phyloP scores from a whole-genome alignment of 2,329 filamentous ascomycete species.

The Aspergillus proliferans region DNA sequence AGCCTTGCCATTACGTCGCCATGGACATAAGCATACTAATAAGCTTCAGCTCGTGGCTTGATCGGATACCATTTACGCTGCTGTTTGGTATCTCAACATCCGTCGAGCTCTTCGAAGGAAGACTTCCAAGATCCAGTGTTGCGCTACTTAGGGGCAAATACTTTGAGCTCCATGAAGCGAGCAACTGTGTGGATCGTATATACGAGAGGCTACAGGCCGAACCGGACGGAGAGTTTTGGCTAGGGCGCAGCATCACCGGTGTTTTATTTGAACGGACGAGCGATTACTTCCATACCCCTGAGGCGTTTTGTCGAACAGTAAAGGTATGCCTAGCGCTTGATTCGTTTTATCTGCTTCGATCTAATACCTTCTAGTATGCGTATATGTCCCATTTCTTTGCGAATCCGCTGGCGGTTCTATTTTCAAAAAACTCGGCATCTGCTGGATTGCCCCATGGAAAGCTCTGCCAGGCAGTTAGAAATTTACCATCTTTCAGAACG shows the following conservation, averaged over 20 bases:
- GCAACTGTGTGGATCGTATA: conserved; percentile 40
- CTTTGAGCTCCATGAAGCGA: conserved; percentile 48
- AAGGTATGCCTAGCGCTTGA: conserved; percentile 33
- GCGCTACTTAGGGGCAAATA: conserved; percentile 48
- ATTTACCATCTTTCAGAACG: conserved; percentile 51
- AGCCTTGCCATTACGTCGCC: conserved; percentile 6
- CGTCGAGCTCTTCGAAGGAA: conserved; percentile 54
- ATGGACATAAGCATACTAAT: conserved; percentile 15
- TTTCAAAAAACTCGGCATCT: conserved; percentile 23
- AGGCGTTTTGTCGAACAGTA: conserved; percentile 48
- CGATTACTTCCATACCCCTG: conserved; percentile 55
- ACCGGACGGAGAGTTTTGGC: conserved; percentile 37
- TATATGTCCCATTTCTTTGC: conserved; percentile 61
- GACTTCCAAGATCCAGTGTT: conserved; percentile 49
- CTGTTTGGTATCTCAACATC: conserved; percentile 59
- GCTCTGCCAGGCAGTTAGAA: conserved; percentile 51
- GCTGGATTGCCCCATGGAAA: conserved; percentile 29
- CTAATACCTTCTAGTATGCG: conserved; percentile 44
- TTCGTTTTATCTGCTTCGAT: not conserved
- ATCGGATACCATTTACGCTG: conserved; percentile 55
- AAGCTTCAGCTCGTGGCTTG: conserved; percentile 49
- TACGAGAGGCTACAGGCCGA: conserved; percentile 34
- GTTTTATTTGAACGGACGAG: conserved; percentile 51
- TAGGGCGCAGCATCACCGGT: conserved; percentile 49
- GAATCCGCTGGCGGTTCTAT: conserved; percentile 50